Base-by-base conservation (phyloP, 78 protist species). In the Chrysochromulina tobinii region DNA sequence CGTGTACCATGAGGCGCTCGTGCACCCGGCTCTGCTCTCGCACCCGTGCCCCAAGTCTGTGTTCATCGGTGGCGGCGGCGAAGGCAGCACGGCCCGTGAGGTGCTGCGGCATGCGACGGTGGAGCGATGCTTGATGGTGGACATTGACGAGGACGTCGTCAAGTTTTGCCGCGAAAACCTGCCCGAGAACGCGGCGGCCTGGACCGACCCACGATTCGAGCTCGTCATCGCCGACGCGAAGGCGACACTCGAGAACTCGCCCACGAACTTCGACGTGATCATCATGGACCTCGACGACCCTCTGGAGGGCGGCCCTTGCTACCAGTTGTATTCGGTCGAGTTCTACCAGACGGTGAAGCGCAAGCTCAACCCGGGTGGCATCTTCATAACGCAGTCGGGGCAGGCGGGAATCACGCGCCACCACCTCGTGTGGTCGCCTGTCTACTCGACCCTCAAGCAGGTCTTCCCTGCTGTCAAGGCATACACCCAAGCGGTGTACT, bases 41-140 rank as follows among this genome's bases (percentile, higher is more conserved):
- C 96, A 94, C 90, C 84, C 93, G 50, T 54, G 9, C 51, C 94
- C 94, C 61, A 92, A 89, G 66, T 20, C 55, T 5, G 96, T 94
- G 48, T 94, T 64, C 87, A 94, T 94, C 90, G 96, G 96, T 38
- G 95, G 95, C 72, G 96, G 96, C 48, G 96, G 96, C 79, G 96
- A 94, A 68, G 96, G 96, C 59, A 89, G 91, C 25, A 94, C 96
- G 50, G 94, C 96, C 1, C 87, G 96, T 25, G 96, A 94, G 77
- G 94, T 92, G 53, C 92, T 94, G 54, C 59, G 88, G 38, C 93
- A 90, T 91, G 9, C 58, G 57, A n/a, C 92, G 18, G 96, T 94
- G 48, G 91, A 79, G 88, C 21, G 61, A 50, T 21, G 53, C 20
- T 93, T 94, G 64, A 94, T 94, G 96, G 93, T 77, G n/a, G 96